Percentiles rank a stretch among this genome's conserved stretches.
Conservation (phyloP, 441 rosid species). For the Adansonia gregorii region DNA sequence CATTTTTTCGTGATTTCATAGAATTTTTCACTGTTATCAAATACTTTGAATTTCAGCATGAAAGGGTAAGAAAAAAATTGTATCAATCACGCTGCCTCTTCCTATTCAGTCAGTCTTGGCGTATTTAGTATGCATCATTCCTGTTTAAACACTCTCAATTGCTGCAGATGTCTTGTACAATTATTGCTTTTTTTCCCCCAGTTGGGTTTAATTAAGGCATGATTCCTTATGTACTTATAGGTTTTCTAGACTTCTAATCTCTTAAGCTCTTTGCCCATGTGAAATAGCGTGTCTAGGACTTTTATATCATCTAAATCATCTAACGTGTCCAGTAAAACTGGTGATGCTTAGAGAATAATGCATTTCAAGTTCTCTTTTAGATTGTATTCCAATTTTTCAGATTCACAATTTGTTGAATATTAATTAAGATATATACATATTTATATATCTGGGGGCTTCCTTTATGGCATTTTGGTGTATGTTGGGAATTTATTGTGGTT, state of each 20-base stretch:
- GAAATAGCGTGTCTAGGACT: not conserved
- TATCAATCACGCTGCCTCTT: not conserved
- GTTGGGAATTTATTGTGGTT: not conserved
- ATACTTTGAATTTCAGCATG: slow-evolving; percentile 66
- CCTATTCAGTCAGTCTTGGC: slow-evolving; percentile 6
- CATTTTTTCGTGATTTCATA: slow-evolving; percentile 48
- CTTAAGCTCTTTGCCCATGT: not conserved
- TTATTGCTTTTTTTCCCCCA: not conserved
- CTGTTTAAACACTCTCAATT: slow-evolving; percentile 10
- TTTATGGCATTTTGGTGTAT: slow-evolving; percentile 1
- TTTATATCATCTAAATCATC: slow-evolving; percentile 11
- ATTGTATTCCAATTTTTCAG: slow-evolving; percentile 11
- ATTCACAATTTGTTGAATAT: slow-evolving; percentile 4
- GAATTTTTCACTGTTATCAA: slow-evolving; percentile 53
- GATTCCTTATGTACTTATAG: slow-evolving; percentile 1
- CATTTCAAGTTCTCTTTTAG: not conserved
- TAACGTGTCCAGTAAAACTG: not conserved
- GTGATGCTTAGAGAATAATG: not conserved
- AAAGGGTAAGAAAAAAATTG: slow-evolving; percentile 61
- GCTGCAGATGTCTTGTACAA: not conserved
- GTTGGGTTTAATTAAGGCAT: not conserved
- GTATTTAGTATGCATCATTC: not conserved
- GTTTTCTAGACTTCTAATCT: slow-evolving; percentile 10
- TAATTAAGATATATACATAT: not conserved
- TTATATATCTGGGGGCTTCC: not conserved